A percentile compares a stretch with the other conserved stretches of the same genome.
Evolutionary conservation across 2,329 filamentous ascomycete genomes (phyloP).

Genomic region (Aspergillus fructus): DNA sequence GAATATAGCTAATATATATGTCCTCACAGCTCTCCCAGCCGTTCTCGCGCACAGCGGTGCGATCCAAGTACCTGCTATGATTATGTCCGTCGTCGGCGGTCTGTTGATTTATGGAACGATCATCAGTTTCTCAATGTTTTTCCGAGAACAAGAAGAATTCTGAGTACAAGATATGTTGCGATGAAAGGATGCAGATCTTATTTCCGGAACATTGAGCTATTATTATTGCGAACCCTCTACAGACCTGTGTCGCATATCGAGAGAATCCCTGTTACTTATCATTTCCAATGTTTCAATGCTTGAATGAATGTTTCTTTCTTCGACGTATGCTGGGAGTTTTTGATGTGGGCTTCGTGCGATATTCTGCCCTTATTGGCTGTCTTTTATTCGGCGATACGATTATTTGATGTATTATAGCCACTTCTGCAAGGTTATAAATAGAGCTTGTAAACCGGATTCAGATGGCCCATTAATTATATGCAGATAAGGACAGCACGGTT

Average conservation of each 20-base stretch:
- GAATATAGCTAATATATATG: not conserved
- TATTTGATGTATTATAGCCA: slow-evolving; percentile 22
- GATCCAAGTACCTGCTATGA: slow-evolving; percentile 81
- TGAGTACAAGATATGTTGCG: slow-evolving; percentile 40
- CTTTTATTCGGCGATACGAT: slow-evolving; percentile 16
- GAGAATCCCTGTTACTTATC: not conserved
- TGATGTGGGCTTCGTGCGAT: slow-evolving; percentile 21
- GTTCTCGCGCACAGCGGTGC: slow-evolving; percentile 83
- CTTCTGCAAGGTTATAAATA: slow-evolving; percentile 20
- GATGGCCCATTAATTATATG: not conserved
- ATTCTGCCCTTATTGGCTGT: slow-evolving; percentile 9
- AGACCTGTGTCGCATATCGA: not conserved
- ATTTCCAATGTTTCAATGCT: not conserved
- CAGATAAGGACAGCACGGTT: not conserved
- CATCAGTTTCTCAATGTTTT: slow-evolving; percentile 97
- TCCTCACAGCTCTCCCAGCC: slow-evolving; percentile 70
- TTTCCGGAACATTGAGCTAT: not conserved
- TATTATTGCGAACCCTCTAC: not conserved
- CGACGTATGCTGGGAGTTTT: slow-evolving; percentile 22
- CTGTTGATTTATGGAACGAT: slow-evolving; percentile 97
- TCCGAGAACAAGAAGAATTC: slow-evolving; percentile 96
- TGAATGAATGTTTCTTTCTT: slow-evolving; percentile 22
- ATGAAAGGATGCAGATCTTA: not conserved
- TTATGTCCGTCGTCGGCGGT: slow-evolving; percentile 92
- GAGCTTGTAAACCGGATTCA: slow-evolving; percentile 5